Evolutionary conservation across 1,284 basidiomycete genomes (phyloP).

Genomic region (Naganishia cerealis): DNA sequence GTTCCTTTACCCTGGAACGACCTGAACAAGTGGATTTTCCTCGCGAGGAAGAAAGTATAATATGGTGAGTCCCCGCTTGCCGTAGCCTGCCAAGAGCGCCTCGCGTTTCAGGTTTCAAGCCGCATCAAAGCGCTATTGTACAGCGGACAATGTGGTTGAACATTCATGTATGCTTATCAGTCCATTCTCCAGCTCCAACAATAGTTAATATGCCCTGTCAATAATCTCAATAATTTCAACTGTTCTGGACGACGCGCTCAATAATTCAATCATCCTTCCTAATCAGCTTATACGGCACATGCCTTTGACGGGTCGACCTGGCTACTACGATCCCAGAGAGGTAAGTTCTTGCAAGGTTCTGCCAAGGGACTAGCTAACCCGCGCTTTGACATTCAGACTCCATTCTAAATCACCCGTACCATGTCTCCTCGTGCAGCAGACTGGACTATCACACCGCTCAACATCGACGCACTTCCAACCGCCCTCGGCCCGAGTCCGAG

Average conservation of each 20-base stretch:
- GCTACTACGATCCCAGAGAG: not conserved
- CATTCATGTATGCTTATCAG: not conserved
- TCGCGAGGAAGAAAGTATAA: not conserved
- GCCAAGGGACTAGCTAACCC: not conserved
- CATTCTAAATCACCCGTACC: not conserved
- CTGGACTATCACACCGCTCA: conserved; percentile 17
- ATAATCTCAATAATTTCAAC: not conserved
- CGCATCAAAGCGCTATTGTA: not conserved
- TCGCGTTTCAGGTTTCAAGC: conserved; percentile 1
- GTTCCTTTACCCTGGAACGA: not conserved
- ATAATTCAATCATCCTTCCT: not conserved
- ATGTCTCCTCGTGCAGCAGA: conserved; percentile 2
- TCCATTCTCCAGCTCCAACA: not conserved
- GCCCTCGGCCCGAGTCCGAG: conserved; percentile 2
- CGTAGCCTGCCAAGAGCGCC: not conserved
- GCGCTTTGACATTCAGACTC: not conserved
- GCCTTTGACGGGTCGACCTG: not conserved
- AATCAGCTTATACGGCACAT: not conserved
- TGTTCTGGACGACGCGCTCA: not conserved
- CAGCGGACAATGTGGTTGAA: not conserved
- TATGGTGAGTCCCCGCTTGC: not conserved
- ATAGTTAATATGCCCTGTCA: not conserved
- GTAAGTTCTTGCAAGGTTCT: not conserved
- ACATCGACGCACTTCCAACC: conserved; percentile 11
- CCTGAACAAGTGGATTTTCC: not conserved